phyloP scores from a whole-genome alignment of 441 rosid species.

The Brassica hybrid region DNA sequence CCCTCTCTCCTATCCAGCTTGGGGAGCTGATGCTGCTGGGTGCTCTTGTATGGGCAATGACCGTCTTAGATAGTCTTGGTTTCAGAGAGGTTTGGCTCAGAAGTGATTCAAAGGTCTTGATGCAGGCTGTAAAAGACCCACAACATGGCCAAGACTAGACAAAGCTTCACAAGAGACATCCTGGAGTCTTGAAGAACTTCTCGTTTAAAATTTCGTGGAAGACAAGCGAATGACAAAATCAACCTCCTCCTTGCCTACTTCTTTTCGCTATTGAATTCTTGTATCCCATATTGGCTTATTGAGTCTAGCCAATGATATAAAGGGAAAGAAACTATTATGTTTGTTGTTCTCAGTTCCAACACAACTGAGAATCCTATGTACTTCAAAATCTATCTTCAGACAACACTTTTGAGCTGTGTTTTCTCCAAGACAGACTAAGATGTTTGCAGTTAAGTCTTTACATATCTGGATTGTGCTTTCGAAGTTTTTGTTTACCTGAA shows the following conservation, averaged over 20 bases:
- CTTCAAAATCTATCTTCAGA: neutral
- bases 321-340: neutral
- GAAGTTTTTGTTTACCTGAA: neutral
- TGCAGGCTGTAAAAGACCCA: neutral
- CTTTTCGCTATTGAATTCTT: neutral
- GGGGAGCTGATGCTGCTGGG: neutral
- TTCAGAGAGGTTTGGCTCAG: neutral
- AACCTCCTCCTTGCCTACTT: neutral
- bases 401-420: neutral
- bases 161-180: neutral
- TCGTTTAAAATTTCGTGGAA: neutral
- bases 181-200: neutral
- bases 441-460: neutral
- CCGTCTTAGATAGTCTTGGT: neutral
- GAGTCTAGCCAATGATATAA: neutral
- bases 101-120: neutral
- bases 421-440: neutral
- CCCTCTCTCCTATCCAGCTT: neutral
- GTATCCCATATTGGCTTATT: conserved; percentile 5
- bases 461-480: neutral
- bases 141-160: neutral
- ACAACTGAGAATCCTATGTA: neutral
- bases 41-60: conserved; percentile 6
- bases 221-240: neutral
- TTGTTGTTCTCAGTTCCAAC: neutral